These are phyloP conservation scores for Quercus gilva DNA, from an alignment of 306 rosid species.

Conservation along the genomic window DNA sequence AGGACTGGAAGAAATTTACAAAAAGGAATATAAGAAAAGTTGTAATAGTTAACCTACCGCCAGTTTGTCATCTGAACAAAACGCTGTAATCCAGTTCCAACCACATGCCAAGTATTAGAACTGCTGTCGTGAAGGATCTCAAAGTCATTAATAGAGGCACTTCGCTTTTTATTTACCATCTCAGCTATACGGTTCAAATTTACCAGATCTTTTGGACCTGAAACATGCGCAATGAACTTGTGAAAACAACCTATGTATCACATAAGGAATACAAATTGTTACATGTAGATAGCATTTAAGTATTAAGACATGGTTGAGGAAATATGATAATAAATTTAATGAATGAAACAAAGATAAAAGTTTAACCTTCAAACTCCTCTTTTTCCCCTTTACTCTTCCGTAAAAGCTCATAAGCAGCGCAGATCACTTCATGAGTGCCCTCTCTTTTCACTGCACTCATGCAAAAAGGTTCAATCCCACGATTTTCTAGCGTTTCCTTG, in stretches of 20 bases:
- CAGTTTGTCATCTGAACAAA: constrained; percentile 97
- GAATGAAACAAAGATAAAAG: constrained; percentile 16
- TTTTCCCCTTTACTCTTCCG: constrained; percentile 43
- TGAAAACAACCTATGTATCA: constrained; percentile 16
- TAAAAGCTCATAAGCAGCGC: constrained; percentile 68
- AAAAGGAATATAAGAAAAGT: background rate
- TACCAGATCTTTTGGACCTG: constrained; percentile 44
- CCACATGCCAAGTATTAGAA: constrained; percentile 68
- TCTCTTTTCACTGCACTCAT: constrained; percentile 83
- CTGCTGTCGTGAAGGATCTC: constrained; percentile 61
- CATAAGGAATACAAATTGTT: background rate
- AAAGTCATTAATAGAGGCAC: constrained; percentile 76
- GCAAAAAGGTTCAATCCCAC: constrained; percentile 70
- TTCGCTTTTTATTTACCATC: constrained; percentile 63
- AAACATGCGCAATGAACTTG: constrained; percentile 27
- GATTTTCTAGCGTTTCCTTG: constrained; percentile 64
- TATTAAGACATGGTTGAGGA: background rate
- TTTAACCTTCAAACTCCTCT: constrained; percentile 56
- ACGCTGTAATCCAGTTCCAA: constrained; percentile 87
- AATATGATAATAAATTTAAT: background rate
- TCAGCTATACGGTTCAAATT: constrained; percentile 72
- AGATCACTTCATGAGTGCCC: constrained; percentile 73
- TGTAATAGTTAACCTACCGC: constrained; percentile 53
- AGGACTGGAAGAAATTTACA: background rate
- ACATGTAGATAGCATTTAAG: constrained; percentile 4